Conservation (phyloP, 148 eudicot species). For the Suaeda aralocaspica region DNA sequence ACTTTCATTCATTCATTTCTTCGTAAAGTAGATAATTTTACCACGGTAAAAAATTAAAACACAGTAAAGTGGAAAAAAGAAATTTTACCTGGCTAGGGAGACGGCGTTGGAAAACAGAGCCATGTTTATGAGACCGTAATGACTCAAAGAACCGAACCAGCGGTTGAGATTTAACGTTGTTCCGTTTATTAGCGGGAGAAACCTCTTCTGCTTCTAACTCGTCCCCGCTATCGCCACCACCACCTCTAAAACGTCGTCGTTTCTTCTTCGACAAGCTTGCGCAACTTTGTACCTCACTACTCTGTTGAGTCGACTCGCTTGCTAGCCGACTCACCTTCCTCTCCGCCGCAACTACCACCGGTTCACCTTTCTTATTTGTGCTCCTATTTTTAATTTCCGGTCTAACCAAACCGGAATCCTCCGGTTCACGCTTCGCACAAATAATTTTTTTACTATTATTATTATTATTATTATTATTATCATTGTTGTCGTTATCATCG, state of each 20-base stretch:
- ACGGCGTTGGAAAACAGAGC: constrained; percentile 40
- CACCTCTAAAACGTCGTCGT: constrained; percentile 29
- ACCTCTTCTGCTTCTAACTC: constrained; percentile 30
- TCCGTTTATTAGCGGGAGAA: constrained; percentile 32
- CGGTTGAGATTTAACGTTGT: constrained; percentile 35
- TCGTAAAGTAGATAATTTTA: background rate
- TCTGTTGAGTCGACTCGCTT: constrained; percentile 30
- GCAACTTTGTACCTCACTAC: constrained; percentile 39
- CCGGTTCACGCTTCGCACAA: constrained; percentile 1
- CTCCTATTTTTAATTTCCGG: background rate
- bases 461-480: background rate
- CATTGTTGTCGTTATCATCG: background rate
- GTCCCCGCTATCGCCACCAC: constrained; percentile 21
- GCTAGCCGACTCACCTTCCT: constrained; percentile 25
- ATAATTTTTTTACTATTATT: too few species aligned
- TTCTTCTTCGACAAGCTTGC: constrained; percentile 34
- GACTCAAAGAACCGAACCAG: constrained; percentile 31
- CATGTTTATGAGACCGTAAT: constrained; percentile 41
- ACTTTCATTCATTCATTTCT: too few species aligned
- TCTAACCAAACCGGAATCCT: constrained; percentile 11
- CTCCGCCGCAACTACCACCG: constrained; percentile 3
- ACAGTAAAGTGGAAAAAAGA: too few species aligned
- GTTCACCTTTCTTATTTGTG: background rate
- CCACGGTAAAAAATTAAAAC: background rate
- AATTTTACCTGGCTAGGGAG: constrained; percentile 45